Evolutionary conservation across 2,329 filamentous ascomycete genomes (phyloP), one percentile per base, ranked within the genome.

Genomic region (Pseudocercospora macadamiae): DNA sequence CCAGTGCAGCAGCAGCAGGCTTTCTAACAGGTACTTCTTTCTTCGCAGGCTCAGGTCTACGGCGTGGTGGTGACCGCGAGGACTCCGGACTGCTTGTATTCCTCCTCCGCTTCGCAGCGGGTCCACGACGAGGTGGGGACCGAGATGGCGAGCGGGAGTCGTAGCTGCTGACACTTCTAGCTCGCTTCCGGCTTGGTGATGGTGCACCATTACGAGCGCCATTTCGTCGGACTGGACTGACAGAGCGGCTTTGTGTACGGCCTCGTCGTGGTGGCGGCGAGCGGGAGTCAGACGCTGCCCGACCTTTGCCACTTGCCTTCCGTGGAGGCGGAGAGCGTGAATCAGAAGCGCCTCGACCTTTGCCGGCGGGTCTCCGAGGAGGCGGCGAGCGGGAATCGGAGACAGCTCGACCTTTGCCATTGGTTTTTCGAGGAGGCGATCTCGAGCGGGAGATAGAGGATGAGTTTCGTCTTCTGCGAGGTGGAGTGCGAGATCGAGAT

Each of bases 381-480:
- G 66, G 64, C 14, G 67, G 68, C 26, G 71, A 68, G 16, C 65
- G 69, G 4, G 72, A 73, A 21, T 55, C 62, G 1, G 69, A 71
- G 30, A 55, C 52, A 4, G 55, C 53, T 21, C 54, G 54, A 21
- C 58, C 55, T 16, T 63, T 64, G 9, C 36, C 45, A 25, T 64
- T 63, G 16, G 67, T 64, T 28, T 60, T 61, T 8, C 62, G 68
- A 18, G 70, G 70, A 32, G 70, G 28, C 6, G 28, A 7, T 12
- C 28, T 6, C 6, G 65, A 57, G 10, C 53, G 65, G 39, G 63
- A 65, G 21, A 55, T 47, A 7, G 64, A 66, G 18, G 28, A 12
- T 12, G 28, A 32, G 18, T 63, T 60, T 9, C 66, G 62, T 45
- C 62, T 57, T 36, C 64, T 62, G 6, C 65, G 54, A 16, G 60